Percentiles rank a stretch among this genome's conserved stretches.
Evolutionary conservation across 176 grass and related monocot species (phyloP).

Genomic region (Raddia distichophylla): DNA sequence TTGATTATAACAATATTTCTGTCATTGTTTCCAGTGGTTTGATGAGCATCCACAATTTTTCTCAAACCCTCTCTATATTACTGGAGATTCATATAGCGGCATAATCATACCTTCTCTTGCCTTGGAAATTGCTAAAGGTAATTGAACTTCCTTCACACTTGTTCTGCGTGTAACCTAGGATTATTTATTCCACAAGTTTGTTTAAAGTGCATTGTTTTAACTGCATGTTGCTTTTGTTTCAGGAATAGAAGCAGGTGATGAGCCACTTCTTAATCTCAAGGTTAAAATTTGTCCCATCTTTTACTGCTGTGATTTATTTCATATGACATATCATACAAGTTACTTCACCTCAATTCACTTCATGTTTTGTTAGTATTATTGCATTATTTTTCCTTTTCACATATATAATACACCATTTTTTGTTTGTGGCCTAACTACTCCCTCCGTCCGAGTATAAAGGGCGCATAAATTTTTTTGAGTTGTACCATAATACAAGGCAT

Average conservation of each 20-base stretch:
- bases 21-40: slow-evolving; percentile 55
- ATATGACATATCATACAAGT: neutral
- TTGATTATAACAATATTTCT: neutral
- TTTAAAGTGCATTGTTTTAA: neutral
- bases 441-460: too few relatives aligned
- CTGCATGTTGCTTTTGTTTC: neutral
- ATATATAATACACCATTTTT: neutral
- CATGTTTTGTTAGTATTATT: neutral
- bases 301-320: neutral
- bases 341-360: neutral
- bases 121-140: slow-evolving; percentile 58
- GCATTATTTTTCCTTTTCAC: neutral
- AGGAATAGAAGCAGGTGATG: slow-evolving; percentile 15
- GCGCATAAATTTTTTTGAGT: too few relatives aligned
- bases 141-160: neutral
- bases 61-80: slow-evolving; percentile 65
- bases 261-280: slow-evolving; percentile 29
- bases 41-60: slow-evolving; percentile 53
- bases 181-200: neutral
- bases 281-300: neutral
- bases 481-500: too few relatives aligned
- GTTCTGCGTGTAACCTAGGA: neutral
- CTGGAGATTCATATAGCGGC: slow-evolving; percentile 72
- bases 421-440: neutral
- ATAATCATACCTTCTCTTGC: slow-evolving; percentile 58